A percentile compares a stretch with the other conserved stretches of the same genome.
These are phyloP conservation scores for Gaillardinia entomophila DNA, from an alignment of 805 yeast genomes.

Conservation along the genomic window DNA sequence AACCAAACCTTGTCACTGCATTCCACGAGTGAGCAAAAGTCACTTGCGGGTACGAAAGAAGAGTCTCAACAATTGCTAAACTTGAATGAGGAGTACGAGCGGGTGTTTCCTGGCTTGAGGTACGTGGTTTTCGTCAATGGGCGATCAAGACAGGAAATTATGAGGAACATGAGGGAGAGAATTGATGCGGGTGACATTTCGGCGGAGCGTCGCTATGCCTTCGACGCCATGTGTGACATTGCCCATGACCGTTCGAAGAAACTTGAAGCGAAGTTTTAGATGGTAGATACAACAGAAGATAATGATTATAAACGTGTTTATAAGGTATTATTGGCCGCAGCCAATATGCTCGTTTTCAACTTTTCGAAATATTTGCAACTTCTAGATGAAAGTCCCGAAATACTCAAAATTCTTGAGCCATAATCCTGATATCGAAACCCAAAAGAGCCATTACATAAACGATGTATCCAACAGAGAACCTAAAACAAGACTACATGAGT, in stretches of 20 bases:
- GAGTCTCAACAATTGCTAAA: constrained; percentile 45
- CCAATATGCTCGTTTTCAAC: too few species aligned
- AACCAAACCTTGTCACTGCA: constrained; percentile 48
- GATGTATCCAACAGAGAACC: too few species aligned
- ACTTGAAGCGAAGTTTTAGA: constrained; percentile 31
- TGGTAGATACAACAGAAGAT: background rate
- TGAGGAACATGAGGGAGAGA: constrained; percentile 24
- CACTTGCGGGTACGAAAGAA: constrained; percentile 44
- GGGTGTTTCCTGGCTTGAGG: constrained; percentile 57
- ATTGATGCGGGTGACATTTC: constrained; percentile 50
- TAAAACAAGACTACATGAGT: too few species aligned
- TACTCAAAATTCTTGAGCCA: too few species aligned
- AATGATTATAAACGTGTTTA: too few species aligned
- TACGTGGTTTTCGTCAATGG: constrained; percentile 92
- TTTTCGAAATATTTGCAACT: too few species aligned
- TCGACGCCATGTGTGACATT: constrained; percentile 88
- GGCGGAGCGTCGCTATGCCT: constrained; percentile 59
- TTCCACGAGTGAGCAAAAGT: constrained; percentile 66
- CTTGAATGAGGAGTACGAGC: constrained; percentile 61
- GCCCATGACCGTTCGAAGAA: constrained; percentile 73
- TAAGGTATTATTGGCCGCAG: too few species aligned
- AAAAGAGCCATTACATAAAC: too few species aligned
- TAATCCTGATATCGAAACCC: too few species aligned
- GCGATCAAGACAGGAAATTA: constrained; percentile 57
- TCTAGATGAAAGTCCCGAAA: too few species aligned